A percentile compares a stretch with the other conserved stretches of the same genome.
Conservation (phyloP, 2,329 filamentous ascomycete genomes). For the Berkeleyomyces basicola region DNA sequence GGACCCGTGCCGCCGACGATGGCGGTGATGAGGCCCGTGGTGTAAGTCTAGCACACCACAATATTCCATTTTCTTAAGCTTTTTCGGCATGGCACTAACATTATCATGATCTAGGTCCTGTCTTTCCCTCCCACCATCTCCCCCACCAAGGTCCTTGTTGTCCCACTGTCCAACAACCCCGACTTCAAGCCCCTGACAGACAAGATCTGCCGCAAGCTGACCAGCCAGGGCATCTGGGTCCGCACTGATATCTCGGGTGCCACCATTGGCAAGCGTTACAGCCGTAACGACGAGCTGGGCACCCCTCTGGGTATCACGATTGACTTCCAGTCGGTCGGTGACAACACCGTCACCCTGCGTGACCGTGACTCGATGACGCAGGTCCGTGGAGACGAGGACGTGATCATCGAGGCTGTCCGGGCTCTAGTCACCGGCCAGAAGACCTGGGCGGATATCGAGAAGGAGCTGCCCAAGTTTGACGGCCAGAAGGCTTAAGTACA, state of each 20-base stretch:
- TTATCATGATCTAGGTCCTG: slow-evolving; percentile 20
- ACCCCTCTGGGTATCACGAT: slow-evolving; percentile 78
- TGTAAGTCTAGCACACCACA: slow-evolving; percentile 37
- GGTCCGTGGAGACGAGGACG: slow-evolving; percentile 59
- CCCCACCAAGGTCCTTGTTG: slow-evolving; percentile 73
- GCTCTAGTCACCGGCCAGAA: slow-evolving; percentile 27
- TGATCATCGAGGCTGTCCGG: slow-evolving; percentile 53
- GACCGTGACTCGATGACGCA: slow-evolving; percentile 75
- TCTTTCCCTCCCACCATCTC: slow-evolving; percentile 42
- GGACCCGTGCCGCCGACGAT: slow-evolving; percentile 60
- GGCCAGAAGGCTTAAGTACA: slow-evolving; percentile 40
- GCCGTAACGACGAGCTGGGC: slow-evolving; percentile 77
- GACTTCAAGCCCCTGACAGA: slow-evolving; percentile 56
- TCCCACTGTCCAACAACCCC: slow-evolving; percentile 59
- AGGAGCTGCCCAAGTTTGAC: slow-evolving; percentile 70
- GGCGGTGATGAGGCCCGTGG: slow-evolving; percentile 63
- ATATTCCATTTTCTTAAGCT: background rate
- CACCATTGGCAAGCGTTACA: slow-evolving; percentile 76
- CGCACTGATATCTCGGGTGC: slow-evolving; percentile 68
- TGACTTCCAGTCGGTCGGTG: slow-evolving; percentile 77
- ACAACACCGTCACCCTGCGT: slow-evolving; percentile 63
- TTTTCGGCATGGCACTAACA: slow-evolving; percentile 19
- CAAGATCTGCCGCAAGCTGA: slow-evolving; percentile 51
- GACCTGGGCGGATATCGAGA: slow-evolving; percentile 51
- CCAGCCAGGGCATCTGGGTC: slow-evolving; percentile 55